A percentile compares a stretch with the other conserved stretches of the same genome.
Evolutionary conservation across 345 rosid species (phyloP).

Genomic region (Eucalyptus viminalis): DNA sequence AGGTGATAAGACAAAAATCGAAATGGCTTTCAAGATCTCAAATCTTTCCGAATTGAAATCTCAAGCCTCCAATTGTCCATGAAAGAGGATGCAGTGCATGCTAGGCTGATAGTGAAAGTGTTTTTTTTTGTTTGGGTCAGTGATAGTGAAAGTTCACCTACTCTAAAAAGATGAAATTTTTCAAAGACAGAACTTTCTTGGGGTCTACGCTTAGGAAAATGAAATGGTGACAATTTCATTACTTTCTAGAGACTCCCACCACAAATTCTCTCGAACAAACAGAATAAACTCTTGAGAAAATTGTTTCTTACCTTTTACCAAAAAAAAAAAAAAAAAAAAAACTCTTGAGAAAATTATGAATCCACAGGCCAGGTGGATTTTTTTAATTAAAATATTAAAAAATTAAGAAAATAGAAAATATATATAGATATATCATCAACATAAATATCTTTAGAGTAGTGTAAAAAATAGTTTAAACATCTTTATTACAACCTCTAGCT

Average conservation of each 20-base stretch:
- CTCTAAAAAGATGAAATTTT: neutral
- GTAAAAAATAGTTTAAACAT: neutral
- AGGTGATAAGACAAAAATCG: too few species aligned
- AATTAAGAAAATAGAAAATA: neutral
- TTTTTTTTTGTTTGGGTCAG: too few species aligned
- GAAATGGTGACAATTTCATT: rapidly evolving
- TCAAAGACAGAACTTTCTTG: neutral
- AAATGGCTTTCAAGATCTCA: neutral
- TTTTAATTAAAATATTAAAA: neutral
- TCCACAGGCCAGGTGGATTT: neutral
- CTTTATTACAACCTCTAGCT: neutral
- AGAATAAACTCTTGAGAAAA: neutral
- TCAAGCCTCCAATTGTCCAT: neutral
- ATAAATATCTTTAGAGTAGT: neutral
- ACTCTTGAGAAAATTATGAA: neutral
- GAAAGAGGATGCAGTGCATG: neutral
- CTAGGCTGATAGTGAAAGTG: neutral
- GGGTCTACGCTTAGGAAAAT: neutral
- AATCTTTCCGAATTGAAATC: neutral
- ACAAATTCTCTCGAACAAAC: neutral
- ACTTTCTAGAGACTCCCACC: neutral
- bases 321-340: too few species aligned
- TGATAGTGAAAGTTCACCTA: neutral
- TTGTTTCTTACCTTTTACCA: neutral
- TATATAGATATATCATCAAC: neutral